Conservation (phyloP, 306 rosid species). For the Clitoria ternatea region DNA sequence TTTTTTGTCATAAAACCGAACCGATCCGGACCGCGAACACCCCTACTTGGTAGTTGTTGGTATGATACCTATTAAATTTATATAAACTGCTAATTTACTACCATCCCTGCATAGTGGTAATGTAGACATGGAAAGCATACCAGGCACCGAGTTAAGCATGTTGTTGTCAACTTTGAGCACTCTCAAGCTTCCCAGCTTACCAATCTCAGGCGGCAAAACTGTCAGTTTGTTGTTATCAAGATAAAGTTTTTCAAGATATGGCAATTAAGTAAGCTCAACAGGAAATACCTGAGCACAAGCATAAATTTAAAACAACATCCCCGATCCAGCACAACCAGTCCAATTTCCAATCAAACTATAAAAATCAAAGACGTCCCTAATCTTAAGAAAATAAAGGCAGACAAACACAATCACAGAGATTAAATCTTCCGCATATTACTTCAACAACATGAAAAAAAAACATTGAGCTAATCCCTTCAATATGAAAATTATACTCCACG, state of each 20-base stretch:
- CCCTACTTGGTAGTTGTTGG: too few relatives aligned
- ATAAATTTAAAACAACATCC: constrained; percentile 11
- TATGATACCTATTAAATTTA: too few relatives aligned
- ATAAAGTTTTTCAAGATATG: constrained; percentile 77
- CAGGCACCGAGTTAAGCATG: constrained; percentile 85
- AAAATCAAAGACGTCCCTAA: too few relatives aligned
- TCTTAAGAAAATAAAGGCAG: neutral
- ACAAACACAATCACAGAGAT: constrained; percentile 8
- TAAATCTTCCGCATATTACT: neutral
- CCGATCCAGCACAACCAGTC: constrained; percentile 12
- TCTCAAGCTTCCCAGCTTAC: constrained; percentile 68
- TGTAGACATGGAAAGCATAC: constrained; percentile 30
- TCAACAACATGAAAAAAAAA: neutral
- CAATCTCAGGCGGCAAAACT: constrained; percentile 79
- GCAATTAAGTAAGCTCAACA: constrained; percentile 69
- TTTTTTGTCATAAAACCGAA: too few relatives aligned
- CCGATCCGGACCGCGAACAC: too few relatives aligned
- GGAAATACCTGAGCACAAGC: constrained; percentile 58
- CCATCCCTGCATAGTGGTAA: constrained; percentile 13
- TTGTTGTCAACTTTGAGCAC: constrained; percentile 86
- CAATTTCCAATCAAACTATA: constrained; percentile 4
- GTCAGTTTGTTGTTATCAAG: constrained; percentile 75
- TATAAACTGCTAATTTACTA: too few relatives aligned
- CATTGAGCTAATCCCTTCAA: neutral
- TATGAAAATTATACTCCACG: neutral